Conservation (phyloP, 208 protist species). For the Trypanosomatidae sp. region DNA sequence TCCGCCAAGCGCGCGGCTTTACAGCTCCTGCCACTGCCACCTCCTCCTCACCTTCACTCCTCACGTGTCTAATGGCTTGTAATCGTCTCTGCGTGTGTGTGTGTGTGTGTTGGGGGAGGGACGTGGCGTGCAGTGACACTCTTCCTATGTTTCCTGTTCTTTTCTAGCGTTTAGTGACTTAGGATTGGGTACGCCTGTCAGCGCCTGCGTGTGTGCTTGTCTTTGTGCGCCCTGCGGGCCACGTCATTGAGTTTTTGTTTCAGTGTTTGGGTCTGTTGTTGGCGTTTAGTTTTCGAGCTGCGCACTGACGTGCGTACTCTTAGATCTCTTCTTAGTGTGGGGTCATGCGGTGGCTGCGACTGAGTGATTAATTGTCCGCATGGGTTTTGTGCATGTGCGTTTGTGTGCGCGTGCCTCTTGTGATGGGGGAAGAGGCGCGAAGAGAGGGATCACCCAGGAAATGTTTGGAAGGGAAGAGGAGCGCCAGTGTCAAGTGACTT, state of each 20-base stretch:
- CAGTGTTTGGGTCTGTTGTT: constrained; percentile 4
- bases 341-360: not conserved
- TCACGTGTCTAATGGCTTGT: not conserved
- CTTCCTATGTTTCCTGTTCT: constrained; percentile 7
- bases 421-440: not conserved
- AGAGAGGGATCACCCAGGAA: not conserved
- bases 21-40: not conserved
- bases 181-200: constrained; percentile 3
- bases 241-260: constrained; percentile 6
- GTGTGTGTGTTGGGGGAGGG: not conserved
- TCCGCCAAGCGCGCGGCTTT: not conserved
- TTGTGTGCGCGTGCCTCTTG: not conserved
- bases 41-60: not conserved
- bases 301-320: not conserved
- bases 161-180: not conserved
- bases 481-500: too few relatives aligned
- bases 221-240: constrained; percentile 1
- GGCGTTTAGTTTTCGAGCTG: constrained; percentile 5
- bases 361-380: not conserved
- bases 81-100: not conserved
- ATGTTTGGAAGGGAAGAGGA: not conserved
- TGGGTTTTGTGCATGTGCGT: not conserved
- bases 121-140: not conserved
- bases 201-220: not conserved
- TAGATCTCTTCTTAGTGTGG: not conserved